Conservation (phyloP, 768 basidiomycete species). For the Russula sp. region DNA sequence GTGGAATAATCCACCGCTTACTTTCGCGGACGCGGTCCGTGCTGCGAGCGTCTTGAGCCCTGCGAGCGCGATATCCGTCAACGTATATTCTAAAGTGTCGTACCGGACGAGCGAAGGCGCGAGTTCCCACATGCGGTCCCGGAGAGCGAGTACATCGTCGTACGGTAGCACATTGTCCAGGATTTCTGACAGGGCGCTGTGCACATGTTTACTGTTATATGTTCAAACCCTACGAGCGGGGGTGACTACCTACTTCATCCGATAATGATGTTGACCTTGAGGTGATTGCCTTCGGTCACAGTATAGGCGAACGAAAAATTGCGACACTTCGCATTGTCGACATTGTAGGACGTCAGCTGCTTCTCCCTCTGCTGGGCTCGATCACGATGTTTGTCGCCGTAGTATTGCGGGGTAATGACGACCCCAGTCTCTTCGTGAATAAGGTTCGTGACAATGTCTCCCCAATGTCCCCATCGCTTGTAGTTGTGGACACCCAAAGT, state of each 20-base stretch:
- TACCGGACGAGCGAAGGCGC: conserved; percentile 86
- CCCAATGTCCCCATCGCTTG: conserved; percentile 40
- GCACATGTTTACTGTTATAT: background rate
- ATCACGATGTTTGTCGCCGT: background rate
- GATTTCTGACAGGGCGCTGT: conserved; percentile 84
- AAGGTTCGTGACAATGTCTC: conserved; percentile 35
- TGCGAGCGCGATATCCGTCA: conserved; percentile 58
- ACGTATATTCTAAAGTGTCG: conserved; percentile 73
- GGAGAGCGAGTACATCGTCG: conserved; percentile 74
- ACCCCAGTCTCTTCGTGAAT: background rate
- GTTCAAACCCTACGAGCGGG: background rate
- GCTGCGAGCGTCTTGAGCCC: conserved; percentile 59
- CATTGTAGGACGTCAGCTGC: background rate
- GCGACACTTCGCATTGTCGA: background rate
- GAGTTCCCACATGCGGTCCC: conserved; percentile 96
- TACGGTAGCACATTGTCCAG: conserved; percentile 80
- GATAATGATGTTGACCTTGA: background rate
- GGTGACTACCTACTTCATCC: conserved; percentile 23
- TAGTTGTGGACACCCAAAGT: conserved; percentile 37
- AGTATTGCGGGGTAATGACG: conserved; percentile 6
- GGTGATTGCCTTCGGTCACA: conserved; percentile 1
- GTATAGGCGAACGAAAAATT: background rate
- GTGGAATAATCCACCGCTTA: conserved; percentile 54
- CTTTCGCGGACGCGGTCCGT: conserved; percentile 48
- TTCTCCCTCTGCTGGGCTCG: background rate